Base-by-base conservation (phyloP, 2,329 filamentous ascomycete genomes). In the Trichoderma atroviride region DNA sequence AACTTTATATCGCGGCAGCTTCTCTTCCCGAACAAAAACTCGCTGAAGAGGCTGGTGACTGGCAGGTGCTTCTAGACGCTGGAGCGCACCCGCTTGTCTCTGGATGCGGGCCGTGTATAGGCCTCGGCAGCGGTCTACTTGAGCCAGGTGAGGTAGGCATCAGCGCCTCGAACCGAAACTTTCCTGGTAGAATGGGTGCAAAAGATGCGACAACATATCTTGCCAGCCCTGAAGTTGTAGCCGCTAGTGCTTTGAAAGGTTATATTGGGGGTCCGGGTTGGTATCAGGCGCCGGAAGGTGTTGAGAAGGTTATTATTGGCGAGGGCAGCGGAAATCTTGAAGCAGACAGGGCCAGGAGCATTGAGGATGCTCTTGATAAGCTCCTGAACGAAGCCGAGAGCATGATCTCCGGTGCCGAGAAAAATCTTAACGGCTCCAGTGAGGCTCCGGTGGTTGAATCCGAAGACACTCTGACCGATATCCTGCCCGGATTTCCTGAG, bases 1-100 rank as follows among this genome's bases (percentile, higher is more conserved):
- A 94, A 68, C 90, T 97, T 76, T 97, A 97, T 80, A 92, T 98
- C 71, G 92, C 94, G 0, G 94, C 95, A 0, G 95, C 95, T 0
- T 97, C 94, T 0, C 76, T 88, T 0, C 84, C 87, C 0, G 94
- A 97, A 40, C 61, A 97, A 78, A 79, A 87, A 69, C 84, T 87
- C 0, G 92, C 95, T 0, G 93, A 97, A 79, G 91, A 90, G 69
- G 84, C 87, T 0, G 94, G 95, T 13, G 92, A 96, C 79, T 98
- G 94, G 95, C 91, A 97, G 79, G 82, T 87, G 2, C 84, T 97
- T 22, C 77, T 96, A 0, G 90, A 93, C 10, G 93, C 94, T 22
- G 94, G 94, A n/a, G 93, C 92, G 0, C 81, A 88, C 66, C 80
- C 86, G 0, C 83, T 96, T 0, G 91, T 91, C 0, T 84, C 92